Base-by-base conservation (phyloP, 495 filamentous ascomycete species). In the Xeromyces bisporus region DNA sequence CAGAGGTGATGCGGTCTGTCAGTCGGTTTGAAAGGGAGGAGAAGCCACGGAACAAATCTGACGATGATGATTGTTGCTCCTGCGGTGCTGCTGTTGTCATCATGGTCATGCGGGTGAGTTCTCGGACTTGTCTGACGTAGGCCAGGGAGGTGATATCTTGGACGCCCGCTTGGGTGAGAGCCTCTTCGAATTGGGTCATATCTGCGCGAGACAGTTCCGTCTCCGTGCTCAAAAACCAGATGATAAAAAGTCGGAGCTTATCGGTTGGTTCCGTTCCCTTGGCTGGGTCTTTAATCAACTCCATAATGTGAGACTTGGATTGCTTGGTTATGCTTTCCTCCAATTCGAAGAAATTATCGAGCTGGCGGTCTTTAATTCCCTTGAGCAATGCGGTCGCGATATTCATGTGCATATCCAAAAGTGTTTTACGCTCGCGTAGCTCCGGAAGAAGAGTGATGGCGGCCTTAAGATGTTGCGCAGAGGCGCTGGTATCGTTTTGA, bases 381-480 rank as follows among this genome's bases (percentile, higher is more conserved):
- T 79, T 80, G 28, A 93, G 56, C 6, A 93, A 53, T 10, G 80
- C 74, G 6, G 81, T 82, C n/a, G 83, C 70, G 34, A 93, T 93
- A 49, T 92, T 93, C 91, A 99, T 99, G 53, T 99, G 91, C 82
- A 93, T 96, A 47, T 94, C 87, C 8, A 99, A 67, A 11, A 75
- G 69, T 2, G 77, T 75, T 51, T 99, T 99, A 34, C 89, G 72
- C 43, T 94, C 89, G 25, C 82, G 73, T 31, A 99, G 58, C 50
- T 96, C 87, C 1, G 91, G 91, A 10, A 99, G 66, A 1, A 87
- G 66, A 0, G 85, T 91, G 32, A 99, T 92, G 11, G 85, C 91
- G 8, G 83, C 80, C 55, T 96, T 96, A 11, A 99, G 72, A 55
- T 99, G 91, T 41, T 86, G 78, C 4, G 91, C 86, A 13, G 80